Conservation (phyloP, 2,329 filamentous ascomycete genomes). For the Aureobasidium sp. region DNA sequence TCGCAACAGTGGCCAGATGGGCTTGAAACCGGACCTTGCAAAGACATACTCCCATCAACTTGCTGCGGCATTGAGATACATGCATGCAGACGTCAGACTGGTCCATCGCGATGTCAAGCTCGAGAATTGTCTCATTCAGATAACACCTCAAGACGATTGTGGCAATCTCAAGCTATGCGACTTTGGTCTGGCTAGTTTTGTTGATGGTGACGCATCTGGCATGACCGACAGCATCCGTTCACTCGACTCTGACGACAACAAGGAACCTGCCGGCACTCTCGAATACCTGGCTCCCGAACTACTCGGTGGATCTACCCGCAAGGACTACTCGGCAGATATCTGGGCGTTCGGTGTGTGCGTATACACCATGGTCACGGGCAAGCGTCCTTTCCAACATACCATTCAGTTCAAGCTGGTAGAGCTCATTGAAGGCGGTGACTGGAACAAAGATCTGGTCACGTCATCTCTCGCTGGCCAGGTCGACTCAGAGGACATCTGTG, state of each 20-base stretch:
- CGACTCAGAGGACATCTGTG: slow-evolving; percentile 42
- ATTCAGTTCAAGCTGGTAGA: slow-evolving; percentile 53
- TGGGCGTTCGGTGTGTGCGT: slow-evolving; percentile 62
- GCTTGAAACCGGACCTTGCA: slow-evolving; percentile 46
- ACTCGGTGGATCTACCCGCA: slow-evolving; percentile 38
- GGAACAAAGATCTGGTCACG: slow-evolving; percentile 47
- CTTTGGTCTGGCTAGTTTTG: slow-evolving; percentile 64
- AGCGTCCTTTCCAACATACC: slow-evolving; percentile 55
- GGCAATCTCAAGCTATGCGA: slow-evolving; percentile 58
- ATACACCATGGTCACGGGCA: slow-evolving; percentile 54
- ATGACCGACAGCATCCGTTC: slow-evolving; percentile 33
- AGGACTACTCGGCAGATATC: slow-evolving; percentile 53
- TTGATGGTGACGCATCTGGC: slow-evolving; percentile 46
- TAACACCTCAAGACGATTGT: slow-evolving; percentile 24
- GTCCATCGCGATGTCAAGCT: slow-evolving; percentile 64
- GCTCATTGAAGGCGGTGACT: slow-evolving; percentile 54
- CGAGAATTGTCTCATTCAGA: slow-evolving; percentile 59
- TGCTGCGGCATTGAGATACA: slow-evolving; percentile 56
- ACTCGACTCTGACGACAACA: slow-evolving; percentile 44
- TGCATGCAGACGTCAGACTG: slow-evolving; percentile 60
- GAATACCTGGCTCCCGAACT: slow-evolving; percentile 48
- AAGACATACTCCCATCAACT: slow-evolving; percentile 58
- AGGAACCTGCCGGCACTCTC: slow-evolving; percentile 46
- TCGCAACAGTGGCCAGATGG: slow-evolving; percentile 35
- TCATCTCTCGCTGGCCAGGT: slow-evolving; percentile 34